phyloP scores from a whole-genome alignment of 2,329 filamentous ascomycete genomes.

The Beauveria medogensis region DNA sequence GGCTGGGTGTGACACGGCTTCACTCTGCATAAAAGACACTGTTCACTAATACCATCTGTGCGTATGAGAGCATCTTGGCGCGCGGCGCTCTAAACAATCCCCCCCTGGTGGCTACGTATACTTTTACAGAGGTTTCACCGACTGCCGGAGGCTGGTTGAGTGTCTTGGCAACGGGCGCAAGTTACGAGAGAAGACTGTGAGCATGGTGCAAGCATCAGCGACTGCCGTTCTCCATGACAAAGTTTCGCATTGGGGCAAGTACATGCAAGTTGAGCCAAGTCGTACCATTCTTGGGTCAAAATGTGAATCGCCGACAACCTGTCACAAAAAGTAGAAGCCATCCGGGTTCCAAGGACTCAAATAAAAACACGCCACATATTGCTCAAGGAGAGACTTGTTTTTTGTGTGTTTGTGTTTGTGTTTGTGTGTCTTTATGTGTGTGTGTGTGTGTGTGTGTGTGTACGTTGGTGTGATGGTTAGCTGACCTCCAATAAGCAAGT shows the following conservation, averaged over 20 bases:
- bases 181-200: not conserved
- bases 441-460: no score
- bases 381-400: no score
- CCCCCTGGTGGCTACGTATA: not conserved
- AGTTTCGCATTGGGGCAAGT: not conserved
- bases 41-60: not conserved
- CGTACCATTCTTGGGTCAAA: not conserved
- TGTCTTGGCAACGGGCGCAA: not conserved
- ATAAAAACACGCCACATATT: not conserved
- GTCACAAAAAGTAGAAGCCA: not conserved
- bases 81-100: not conserved
- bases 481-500: no score
- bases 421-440: no score
- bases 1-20: not conserved
- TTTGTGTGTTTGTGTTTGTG: no score
- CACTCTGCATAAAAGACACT: not conserved
- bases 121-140: not conserved
- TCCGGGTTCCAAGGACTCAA: not conserved
- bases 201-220: not conserved
- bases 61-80: not conserved
- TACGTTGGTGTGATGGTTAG: not conserved
- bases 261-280: not conserved
- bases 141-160: not conserved
- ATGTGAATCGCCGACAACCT: not conserved
- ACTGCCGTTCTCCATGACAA: not conserved